Conservation (phyloP, 2,329 filamentous ascomycete species). For the Nemania diffusa region DNA sequence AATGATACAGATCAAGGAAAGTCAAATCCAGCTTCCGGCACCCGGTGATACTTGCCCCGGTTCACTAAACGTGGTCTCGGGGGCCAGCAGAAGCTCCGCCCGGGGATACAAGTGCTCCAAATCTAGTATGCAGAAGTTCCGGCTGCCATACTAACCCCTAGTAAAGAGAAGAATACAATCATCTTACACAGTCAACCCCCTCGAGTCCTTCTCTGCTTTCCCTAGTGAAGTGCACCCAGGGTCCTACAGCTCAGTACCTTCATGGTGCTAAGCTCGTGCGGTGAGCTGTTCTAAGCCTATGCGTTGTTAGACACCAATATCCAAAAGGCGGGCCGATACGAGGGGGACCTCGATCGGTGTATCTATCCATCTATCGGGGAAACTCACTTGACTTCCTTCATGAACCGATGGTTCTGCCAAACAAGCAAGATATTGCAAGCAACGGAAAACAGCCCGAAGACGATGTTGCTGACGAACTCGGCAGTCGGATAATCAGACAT, state of each 20-base stretch:
- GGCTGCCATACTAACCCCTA: too few species aligned
- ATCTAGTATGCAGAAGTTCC: too few species aligned
- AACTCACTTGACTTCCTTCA: conserved; percentile 25
- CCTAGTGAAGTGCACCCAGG: neutral
- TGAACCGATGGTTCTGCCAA: conserved; percentile 25
- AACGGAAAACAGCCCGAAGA: conserved; percentile 25
- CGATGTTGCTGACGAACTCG: conserved; percentile 23
- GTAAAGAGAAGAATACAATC: neutral
- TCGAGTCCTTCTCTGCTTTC: neutral
- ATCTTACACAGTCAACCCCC: neutral
- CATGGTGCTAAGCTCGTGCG: conserved; percentile 8
- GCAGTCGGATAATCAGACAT: conserved; percentile 24
- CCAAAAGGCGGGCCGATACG: neutral
- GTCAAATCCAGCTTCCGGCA: too few species aligned
- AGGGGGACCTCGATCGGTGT: too few species aligned
- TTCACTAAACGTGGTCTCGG: too few species aligned
- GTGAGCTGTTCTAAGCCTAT: conserved; percentile 9
- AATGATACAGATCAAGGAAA: too few species aligned
- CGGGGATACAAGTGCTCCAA: too few species aligned
- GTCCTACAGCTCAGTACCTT: neutral
- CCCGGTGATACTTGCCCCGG: too few species aligned
- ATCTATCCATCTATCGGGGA: neutral
- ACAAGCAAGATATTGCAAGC: conserved; percentile 21
- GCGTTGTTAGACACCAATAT: neutral
- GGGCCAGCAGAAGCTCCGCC: too few species aligned